Evolutionary conservation across 164 flowering plant species (phyloP).

Genomic region (Sedum album): DNA sequence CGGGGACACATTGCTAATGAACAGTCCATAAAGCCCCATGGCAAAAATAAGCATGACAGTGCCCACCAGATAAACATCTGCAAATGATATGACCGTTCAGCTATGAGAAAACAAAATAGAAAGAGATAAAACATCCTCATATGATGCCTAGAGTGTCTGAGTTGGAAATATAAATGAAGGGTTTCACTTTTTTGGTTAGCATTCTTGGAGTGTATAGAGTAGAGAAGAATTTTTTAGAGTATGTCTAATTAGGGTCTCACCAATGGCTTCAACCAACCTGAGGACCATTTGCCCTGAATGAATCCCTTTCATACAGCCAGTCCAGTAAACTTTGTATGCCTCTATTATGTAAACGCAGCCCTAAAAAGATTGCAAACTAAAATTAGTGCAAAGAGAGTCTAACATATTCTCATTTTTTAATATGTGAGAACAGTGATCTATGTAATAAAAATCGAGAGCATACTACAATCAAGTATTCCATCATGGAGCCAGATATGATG

Average conservation of each 20-base stretch:
- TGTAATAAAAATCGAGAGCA: too few species aligned
- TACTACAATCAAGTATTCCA: too few species aligned
- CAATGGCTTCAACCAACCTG: conserved; percentile 91
- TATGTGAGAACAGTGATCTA: too few species aligned
- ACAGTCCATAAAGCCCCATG: conserved; percentile 90
- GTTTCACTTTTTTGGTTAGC: background rate
- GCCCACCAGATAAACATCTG: conserved; percentile 95
- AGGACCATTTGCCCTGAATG: conserved; percentile 95
- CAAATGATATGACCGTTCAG: background rate
- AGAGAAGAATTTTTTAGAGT: background rate
- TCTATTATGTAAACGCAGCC: conserved; percentile 86
- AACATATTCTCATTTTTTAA: too few species aligned
- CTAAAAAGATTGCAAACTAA: conserved; percentile 23
- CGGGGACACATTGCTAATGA: conserved; percentile 63
- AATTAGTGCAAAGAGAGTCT: too few species aligned
- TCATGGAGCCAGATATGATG: background rate
- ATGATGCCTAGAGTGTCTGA: too few species aligned
- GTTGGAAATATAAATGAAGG: too few species aligned
- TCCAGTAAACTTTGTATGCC: conserved; percentile 87
- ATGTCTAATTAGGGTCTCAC: conserved; percentile 34
- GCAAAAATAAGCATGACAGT: conserved; percentile 96
- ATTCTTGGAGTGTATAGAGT: background rate
- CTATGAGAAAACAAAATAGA: background rate
- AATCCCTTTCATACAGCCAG: conserved; percentile 72
- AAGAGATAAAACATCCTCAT: background rate